These are phyloP conservation scores for Phytophthora syringae DNA, from an alignment of 352 stramenopile genomes.

Conservation along the genomic window DNA sequence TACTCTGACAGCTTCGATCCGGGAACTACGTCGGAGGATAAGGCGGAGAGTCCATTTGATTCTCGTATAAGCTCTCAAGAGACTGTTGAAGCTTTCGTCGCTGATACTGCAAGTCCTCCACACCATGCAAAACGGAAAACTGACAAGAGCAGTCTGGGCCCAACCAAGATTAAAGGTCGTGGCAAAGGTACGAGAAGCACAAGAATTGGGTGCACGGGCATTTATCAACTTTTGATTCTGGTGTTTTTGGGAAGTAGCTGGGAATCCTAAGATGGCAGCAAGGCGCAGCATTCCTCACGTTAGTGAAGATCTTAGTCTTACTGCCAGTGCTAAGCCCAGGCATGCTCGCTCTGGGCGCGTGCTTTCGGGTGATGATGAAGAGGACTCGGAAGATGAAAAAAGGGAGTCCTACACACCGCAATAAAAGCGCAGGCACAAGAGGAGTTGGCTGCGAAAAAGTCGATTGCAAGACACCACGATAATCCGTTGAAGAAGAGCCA, in stretches of 20 bases:
- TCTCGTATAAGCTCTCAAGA: not conserved
- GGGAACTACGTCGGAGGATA: not conserved
- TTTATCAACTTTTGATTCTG: not conserved
- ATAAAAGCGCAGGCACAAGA: not conserved
- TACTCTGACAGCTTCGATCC: not conserved
- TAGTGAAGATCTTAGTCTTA: constrained; percentile 8
- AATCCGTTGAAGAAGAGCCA: not conserved
- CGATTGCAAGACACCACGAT: not conserved
- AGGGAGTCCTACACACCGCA: constrained; percentile 5
- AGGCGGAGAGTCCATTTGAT: not conserved
- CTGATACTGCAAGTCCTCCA: not conserved
- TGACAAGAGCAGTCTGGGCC: not conserved
- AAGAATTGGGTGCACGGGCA: not conserved
- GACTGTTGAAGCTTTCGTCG: not conserved
- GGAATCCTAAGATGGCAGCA: constrained; percentile 6
- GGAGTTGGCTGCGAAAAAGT: not conserved
- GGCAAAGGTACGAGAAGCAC: constrained; percentile 11
- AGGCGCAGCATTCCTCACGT: constrained; percentile 17
- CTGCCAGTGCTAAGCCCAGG: constrained; percentile 8
- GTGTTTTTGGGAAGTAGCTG: constrained; percentile 2
- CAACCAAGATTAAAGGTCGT: not conserved
- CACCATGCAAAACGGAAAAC: not conserved
- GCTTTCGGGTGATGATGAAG: constrained; percentile 9
- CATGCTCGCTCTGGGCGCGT: not conserved
- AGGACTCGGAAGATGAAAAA: constrained; percentile 31